Conservation (phyloP, 768 basidiomycete species). For the Plicaturopsis crispa region DNA sequence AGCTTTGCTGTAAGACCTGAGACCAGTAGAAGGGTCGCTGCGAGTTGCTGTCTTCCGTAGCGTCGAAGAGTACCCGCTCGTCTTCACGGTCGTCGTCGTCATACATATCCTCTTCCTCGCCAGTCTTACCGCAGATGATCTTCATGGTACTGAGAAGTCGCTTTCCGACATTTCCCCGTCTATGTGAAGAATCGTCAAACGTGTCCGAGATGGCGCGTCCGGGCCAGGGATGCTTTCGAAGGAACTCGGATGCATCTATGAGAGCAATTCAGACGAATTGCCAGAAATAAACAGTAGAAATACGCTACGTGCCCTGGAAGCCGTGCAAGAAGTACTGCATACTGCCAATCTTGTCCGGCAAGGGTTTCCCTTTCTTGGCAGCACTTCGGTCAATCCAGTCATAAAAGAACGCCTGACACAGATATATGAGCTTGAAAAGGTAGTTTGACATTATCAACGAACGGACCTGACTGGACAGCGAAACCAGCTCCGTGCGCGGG, state of each 20-base stretch:
- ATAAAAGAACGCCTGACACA: constrained; percentile 76
- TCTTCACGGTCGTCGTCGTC: constrained; percentile 74
- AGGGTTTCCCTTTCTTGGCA: constrained; percentile 72
- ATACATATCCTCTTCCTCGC: constrained; percentile 58
- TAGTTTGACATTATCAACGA: not conserved
- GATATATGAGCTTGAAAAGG: constrained; percentile 6
- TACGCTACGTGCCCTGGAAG: constrained; percentile 46
- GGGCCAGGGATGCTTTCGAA: constrained; percentile 83
- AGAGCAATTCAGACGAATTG: not conserved
- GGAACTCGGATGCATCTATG: constrained; percentile 79
- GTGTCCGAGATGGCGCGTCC: constrained; percentile 79
- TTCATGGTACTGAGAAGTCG: constrained; percentile 61
- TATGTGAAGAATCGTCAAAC: constrained; percentile 77
- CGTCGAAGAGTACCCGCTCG: constrained; percentile 61
- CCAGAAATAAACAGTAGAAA: not conserved
- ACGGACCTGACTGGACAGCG: constrained; percentile 59
- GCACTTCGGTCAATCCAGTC: constrained; percentile 84
- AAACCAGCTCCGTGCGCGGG: constrained; percentile 78
- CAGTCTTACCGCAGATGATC: constrained; percentile 81
- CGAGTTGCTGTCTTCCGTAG: constrained; percentile 46
- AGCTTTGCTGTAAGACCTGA: constrained; percentile 66
- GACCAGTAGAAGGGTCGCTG: constrained; percentile 79
- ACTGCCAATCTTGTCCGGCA: constrained; percentile 86
- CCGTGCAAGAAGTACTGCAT: constrained; percentile 88
- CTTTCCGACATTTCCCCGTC: constrained; percentile 63